Evolutionary conservation across 352 stramenopile species (phyloP).

Genomic region (Phytophthora vignae): DNA sequence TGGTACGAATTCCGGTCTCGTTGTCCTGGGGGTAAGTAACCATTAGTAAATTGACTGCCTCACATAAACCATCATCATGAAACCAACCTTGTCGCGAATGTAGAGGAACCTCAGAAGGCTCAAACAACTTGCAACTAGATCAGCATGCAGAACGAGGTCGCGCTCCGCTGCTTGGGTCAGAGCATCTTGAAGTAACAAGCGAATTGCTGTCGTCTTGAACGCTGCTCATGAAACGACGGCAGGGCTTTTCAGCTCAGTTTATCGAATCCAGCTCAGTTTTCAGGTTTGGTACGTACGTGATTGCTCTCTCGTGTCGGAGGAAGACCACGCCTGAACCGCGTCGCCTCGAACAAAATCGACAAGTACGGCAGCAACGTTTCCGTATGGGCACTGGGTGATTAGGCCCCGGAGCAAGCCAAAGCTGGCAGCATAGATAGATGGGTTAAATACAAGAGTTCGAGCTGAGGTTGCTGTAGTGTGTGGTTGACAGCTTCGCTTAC

Average conservation of each 20-base stretch:
- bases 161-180: constrained; percentile 58
- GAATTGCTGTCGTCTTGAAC: constrained; percentile 39
- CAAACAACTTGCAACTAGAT: constrained; percentile 71
- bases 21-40: constrained; percentile 34
- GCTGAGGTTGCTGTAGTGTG: not conserved
- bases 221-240: constrained; percentile 16
- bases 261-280: too few relatives aligned
- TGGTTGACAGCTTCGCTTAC: constrained; percentile 26
- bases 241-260: constrained; percentile 1
- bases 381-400: constrained; percentile 69
- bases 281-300: constrained; percentile 43
- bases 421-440: constrained; percentile 26
- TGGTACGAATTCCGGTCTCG: constrained; percentile 40
- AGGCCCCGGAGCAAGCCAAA: constrained; percentile 60
- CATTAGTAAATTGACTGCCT: too few relatives aligned
- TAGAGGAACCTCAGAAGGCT: constrained; percentile 71
- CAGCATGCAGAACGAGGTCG: constrained; percentile 64
- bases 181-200: constrained; percentile 40
- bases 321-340: constrained; percentile 51
- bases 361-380: constrained; percentile 71
- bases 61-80: too few relatives aligned
- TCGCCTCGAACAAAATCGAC: constrained; percentile 68
- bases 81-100: constrained; percentile 68
- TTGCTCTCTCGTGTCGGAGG: constrained; percentile 5
- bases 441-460: not conserved